Base-by-base conservation (phyloP, 305 asterid species). In the Fraxinus platypoda region DNA sequence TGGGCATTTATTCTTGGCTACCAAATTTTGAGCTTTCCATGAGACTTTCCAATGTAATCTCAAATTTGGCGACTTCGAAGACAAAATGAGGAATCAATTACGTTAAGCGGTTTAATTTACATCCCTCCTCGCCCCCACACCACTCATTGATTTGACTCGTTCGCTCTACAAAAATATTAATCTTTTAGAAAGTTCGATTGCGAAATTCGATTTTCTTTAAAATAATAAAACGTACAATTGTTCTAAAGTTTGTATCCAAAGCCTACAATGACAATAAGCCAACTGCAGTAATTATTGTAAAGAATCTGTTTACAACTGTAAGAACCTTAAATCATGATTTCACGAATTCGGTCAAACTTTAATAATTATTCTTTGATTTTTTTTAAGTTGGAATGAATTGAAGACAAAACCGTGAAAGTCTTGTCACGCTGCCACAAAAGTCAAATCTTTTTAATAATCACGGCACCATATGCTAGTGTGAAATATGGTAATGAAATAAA, bases 361-460 rank as follows among this genome's bases (percentile, higher is more conserved):
- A 70, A 70, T 70, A 26, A 70, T 70, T 70, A 30, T 70, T 13
- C 34, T 30, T 70, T 70, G 23, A 30, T 26, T 70, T 70, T 70
- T 64, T 68, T 28, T 1, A 30, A 70, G 38, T 6, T 15, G 41
- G 21, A 66, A 23, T n/a, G 34, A 66, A 26, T 28, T 66, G 34
- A 12, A 70, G 41, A 70, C 33, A 12, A 70, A 28, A 70, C 75
- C 75, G 37, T 6, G 75, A 13, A 70, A 5, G 75, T 52, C 75
- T 28, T 70, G 21, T 70, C 75, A 70, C n/a, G 75, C 21, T 28
- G 41, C 41, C 75, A 70, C 75, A 70, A 70, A 70, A 70, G 75
- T 70, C 75, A 68, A 68, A 68, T 28, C 23, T 3, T 66, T 66
- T 23, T 52, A 15, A 49, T 49, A 49, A 49, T 49, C 59, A 49